Evolutionary conservation across 768 basidiomycete species (phyloP).

Genomic region (Tubosaeta brunneosetosa): DNA sequence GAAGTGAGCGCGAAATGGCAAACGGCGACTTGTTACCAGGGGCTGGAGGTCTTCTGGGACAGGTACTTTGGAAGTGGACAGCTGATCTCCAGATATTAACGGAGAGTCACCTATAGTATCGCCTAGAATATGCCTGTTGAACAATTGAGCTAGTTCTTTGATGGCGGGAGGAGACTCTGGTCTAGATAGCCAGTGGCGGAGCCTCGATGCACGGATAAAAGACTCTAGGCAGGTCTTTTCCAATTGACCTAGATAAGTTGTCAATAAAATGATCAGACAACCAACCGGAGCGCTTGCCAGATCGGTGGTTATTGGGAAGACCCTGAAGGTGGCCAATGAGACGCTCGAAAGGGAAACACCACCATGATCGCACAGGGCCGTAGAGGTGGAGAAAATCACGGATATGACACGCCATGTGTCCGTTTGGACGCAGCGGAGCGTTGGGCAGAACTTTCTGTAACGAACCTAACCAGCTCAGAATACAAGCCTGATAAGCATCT

Average conservation of each 20-base stretch:
- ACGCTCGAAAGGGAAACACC: constrained; percentile 24
- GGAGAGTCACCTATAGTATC: background rate
- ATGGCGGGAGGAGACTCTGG: constrained; percentile 17
- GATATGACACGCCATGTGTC: constrained; percentile 30
- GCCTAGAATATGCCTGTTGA: background rate
- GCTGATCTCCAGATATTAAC: too few relatives aligned
- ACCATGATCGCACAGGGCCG: constrained; percentile 35
- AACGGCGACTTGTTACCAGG: too few relatives aligned
- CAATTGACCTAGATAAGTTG: constrained; percentile 22
- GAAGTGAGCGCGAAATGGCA: background rate
- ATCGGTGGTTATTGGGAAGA: constrained; percentile 21
- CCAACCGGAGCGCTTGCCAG: constrained; percentile 10
- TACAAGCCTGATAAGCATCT: constrained; percentile 8
- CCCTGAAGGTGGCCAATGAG: constrained; percentile 22
- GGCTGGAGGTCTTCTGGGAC: too few relatives aligned
- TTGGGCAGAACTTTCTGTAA: constrained; percentile 22
- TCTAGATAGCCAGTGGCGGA: constrained; percentile 13
- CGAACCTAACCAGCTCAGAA: constrained; percentile 19
- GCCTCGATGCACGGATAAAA: constrained; percentile 13
- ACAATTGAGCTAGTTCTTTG: constrained; percentile 13
- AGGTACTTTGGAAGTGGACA: too few relatives aligned
- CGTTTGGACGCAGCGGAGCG: constrained; percentile 16
- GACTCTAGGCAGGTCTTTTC: constrained; percentile 9
- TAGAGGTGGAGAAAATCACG: constrained; percentile 32
- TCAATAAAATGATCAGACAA: too few relatives aligned